Conservation (phyloP, 768 basidiomycete genomes). For the Podaxis rugospora region DNA sequence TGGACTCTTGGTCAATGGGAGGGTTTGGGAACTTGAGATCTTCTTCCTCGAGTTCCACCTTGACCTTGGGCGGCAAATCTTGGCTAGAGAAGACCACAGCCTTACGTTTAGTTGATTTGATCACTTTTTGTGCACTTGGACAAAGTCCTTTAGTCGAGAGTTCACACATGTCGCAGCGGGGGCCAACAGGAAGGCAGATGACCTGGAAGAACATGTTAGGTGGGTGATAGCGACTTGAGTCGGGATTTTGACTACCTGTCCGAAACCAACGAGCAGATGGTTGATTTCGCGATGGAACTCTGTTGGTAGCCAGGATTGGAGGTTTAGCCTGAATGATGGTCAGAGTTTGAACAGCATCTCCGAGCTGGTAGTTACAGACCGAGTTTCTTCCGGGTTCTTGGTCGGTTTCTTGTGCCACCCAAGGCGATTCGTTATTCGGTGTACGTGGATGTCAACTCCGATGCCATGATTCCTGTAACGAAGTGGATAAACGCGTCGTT, state of each 20-base stretch:
- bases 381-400: slow-evolving; percentile 83
- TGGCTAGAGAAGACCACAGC: slow-evolving; percentile 15
- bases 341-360: not conserved
- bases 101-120: slow-evolving; percentile 23
- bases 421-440: slow-evolving; percentile 89
- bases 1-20: slow-evolving; percentile 1
- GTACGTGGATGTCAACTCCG: slow-evolving; percentile 95
- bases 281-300: slow-evolving; percentile 75
- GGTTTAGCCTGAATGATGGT: slow-evolving; percentile 47
- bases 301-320: slow-evolving; percentile 81
- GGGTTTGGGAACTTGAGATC: slow-evolving; percentile 9
- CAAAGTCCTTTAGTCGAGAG: slow-evolving; percentile 54
- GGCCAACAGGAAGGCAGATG: slow-evolving; percentile 61
- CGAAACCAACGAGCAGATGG: slow-evolving; percentile 78
- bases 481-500: not conserved
- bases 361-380: slow-evolving; percentile 35
- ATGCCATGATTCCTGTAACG: slow-evolving; percentile 74
- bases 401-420: slow-evolving; percentile 90
- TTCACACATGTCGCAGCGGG: slow-evolving; percentile 61
- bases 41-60: slow-evolving; percentile 28
- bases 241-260: slow-evolving; percentile 44
- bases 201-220: slow-evolving; percentile 34
- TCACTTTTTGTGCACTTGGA: slow-evolving; percentile 49
- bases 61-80: slow-evolving; percentile 26
- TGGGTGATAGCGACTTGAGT: not conserved